Evolutionary conservation across 2,329 filamentous ascomycete species (phyloP).

Genomic region (Ophiostoma himal-ulmi): DNA sequence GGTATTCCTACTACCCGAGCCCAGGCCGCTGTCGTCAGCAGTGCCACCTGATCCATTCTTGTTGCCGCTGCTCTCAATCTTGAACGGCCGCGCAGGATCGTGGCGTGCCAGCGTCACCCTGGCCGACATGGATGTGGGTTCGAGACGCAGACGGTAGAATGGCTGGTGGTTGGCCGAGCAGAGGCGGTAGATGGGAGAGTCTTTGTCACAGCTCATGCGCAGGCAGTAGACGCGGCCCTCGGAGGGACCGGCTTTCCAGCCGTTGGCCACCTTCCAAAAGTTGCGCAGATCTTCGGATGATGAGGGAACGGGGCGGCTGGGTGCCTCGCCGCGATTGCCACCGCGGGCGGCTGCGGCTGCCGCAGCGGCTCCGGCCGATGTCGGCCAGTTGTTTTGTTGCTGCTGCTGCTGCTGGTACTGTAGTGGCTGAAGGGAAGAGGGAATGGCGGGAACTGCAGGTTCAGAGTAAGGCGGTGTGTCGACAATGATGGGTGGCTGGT

Average conservation of each 20-base stretch:
- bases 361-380: background rate
- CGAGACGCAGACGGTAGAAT: conserved; percentile 60
- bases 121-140: conserved; percentile 58
- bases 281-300: conserved; percentile 57
- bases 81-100: conserved; percentile 55
- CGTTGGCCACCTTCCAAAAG: conserved; percentile 65
- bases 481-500: background rate
- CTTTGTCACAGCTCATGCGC: conserved; percentile 49
- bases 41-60: conserved; percentile 31
- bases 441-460: background rate
- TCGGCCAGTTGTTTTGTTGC: conserved; percentile 15
- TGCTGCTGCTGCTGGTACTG: conserved; percentile 21
- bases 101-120: conserved; percentile 54
- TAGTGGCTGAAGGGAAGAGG: background rate
- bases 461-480: background rate
- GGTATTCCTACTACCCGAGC: conserved; percentile 28
- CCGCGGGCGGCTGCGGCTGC: background rate
- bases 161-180: conserved; percentile 57
- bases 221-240: conserved; percentile 57
- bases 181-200: conserved; percentile 61
- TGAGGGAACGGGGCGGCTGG: conserved; percentile 43
- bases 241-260: conserved; percentile 56
- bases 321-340: background rate
- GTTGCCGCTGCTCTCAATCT: conserved; percentile 33
- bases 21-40: conserved; percentile 22